Evolutionary conservation across 129 eudicot genomes (phyloP).

Genomic region (Dittrichia graveolens): DNA sequence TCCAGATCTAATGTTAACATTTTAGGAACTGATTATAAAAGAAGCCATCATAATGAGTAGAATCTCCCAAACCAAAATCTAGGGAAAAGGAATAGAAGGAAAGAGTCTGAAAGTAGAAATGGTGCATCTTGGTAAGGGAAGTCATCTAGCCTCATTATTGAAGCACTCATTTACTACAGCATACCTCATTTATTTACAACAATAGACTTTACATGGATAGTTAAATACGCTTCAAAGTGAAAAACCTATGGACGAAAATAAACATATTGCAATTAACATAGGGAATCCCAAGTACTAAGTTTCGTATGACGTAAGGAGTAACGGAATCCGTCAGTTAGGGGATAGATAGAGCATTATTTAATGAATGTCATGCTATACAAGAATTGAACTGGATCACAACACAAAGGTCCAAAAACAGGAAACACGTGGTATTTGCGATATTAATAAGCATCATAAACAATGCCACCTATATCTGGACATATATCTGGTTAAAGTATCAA

Average conservation of each 20-base stretch:
- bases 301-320: no score
- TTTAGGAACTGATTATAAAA: no score
- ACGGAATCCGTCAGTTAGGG: no score
- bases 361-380: neutral
- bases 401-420: constrained; percentile 9
- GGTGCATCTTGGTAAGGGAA: neutral
- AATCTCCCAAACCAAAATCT: neutral
- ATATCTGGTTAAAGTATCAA: neutral
- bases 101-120: constrained; percentile 7
- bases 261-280: no score
- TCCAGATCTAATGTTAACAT: no score
- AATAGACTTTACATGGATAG: no score
- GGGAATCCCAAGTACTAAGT: no score
- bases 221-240: no score
- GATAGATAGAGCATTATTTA: neutral
- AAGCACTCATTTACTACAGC: neutral
- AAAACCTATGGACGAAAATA: no score
- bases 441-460: constrained; percentile 19
- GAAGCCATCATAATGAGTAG: no score
- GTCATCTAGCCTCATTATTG: neutral
- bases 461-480: constrained; percentile 19
- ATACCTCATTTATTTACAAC: neutral
- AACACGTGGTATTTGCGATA: neutral
- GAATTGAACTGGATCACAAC: neutral
- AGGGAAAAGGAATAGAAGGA: neutral